Evolutionary conservation across 2,329 filamentous ascomycete species (phyloP).

Genomic region (Aspergillus arachidicola): DNA sequence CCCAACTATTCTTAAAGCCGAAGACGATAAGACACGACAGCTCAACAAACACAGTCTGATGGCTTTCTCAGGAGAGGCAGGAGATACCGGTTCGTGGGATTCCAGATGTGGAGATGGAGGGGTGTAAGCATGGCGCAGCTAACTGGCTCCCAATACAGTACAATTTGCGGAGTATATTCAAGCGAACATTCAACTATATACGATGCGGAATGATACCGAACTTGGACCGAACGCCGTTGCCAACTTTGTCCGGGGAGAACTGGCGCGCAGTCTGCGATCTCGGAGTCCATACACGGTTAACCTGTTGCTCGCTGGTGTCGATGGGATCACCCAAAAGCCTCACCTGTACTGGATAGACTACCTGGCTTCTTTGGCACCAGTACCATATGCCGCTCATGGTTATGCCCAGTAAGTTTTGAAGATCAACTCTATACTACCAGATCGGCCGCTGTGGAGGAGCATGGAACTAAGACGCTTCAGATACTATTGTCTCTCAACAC

Average conservation of each 20-base stretch:
- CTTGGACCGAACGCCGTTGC: conserved; percentile 86
- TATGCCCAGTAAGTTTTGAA: conserved; percentile 79
- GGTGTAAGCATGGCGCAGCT: conserved; percentile 11
- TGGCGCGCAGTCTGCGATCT: conserved; percentile 86
- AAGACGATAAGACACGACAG: conserved; percentile 92
- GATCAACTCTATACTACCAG: neutral
- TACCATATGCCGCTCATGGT: conserved; percentile 95
- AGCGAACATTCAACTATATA: conserved; percentile 96
- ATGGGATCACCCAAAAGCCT: conserved; percentile 87
- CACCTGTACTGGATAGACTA: conserved; percentile 97
- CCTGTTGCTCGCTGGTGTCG: conserved; percentile 88
- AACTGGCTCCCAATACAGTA: conserved; percentile 56
- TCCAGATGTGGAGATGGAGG: neutral
- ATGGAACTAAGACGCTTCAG: conserved; percentile 44
- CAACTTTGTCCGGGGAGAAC: conserved; percentile 90
- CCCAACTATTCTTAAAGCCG: conserved; percentile 89
- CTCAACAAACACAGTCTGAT: conserved; percentile 94
- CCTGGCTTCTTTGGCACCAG: conserved; percentile 80
- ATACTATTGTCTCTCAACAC: conserved; percentile 96
- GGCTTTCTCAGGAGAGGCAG: conserved; percentile 93
- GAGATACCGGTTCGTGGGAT: conserved; percentile 75
- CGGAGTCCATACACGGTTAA: conserved; percentile 97
- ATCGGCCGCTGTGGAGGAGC: neutral
- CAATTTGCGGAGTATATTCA: conserved; percentile 99
- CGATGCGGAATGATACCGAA: conserved; percentile 95